A percentile compares a stretch with the other conserved stretches of the same genome.
These are phyloP conservation scores for Candida ovalis DNA, from an alignment of 805 yeast species.

Conservation along the genomic window DNA sequence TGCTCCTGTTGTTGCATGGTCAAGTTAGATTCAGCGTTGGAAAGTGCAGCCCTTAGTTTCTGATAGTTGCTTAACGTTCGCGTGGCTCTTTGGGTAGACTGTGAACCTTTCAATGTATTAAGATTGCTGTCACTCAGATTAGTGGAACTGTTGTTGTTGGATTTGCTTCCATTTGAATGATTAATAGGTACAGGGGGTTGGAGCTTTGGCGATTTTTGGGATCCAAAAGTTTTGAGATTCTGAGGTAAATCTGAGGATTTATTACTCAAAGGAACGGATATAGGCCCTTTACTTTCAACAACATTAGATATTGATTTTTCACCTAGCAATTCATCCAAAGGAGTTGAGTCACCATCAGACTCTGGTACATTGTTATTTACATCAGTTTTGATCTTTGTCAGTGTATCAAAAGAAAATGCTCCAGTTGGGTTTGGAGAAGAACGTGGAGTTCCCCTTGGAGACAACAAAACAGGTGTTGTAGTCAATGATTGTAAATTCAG, in stretches of 20 bases:
- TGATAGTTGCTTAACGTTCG: slow-evolving; percentile 17
- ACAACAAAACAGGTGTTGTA: slow-evolving; percentile 26
- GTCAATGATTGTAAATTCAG: slow-evolving; percentile 20
- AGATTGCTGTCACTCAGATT: neutral
- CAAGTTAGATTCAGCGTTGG: slow-evolving; percentile 2
- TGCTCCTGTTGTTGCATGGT: slow-evolving; percentile 1
- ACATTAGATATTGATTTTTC: neutral
- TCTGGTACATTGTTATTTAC: neutral
- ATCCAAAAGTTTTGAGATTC: neutral
- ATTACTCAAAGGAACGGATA: neutral
- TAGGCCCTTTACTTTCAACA: neutral
- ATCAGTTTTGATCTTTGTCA: slow-evolving; percentile 9
- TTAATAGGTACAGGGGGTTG: neutral
- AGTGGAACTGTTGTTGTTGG: neutral
- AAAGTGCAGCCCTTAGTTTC: slow-evolving; percentile 12
- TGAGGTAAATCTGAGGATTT: neutral
- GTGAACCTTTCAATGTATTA: slow-evolving; percentile 1
- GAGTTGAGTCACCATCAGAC: slow-evolving; percentile 1
- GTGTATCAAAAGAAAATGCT: slow-evolving; percentile 14
- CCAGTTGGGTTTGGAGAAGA: slow-evolving; percentile 24
- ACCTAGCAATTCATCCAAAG: slow-evolving; percentile 11
- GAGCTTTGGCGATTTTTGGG: neutral
- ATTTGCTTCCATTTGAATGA: neutral
- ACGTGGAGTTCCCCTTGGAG: slow-evolving; percentile 31
- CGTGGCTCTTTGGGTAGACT: slow-evolving; percentile 11